phyloP scores from a whole-genome alignment of 139 green algal genomes.

The Chlorella sp. region DNA sequence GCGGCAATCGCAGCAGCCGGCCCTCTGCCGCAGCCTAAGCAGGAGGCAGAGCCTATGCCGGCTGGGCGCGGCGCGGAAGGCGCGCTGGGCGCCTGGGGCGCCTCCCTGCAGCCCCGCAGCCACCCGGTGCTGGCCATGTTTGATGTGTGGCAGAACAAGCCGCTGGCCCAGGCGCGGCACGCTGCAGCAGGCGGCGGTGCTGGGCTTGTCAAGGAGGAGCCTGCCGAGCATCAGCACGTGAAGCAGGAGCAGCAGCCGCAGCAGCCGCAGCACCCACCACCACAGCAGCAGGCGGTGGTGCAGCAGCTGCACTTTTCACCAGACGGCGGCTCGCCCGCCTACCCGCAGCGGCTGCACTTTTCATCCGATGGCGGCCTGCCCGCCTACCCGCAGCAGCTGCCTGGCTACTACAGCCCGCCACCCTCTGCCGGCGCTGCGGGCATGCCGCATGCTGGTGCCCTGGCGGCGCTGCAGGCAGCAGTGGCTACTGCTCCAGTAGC shows the following conservation, averaged over 20 bases:
- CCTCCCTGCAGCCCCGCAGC: not conserved
- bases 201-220: not conserved
- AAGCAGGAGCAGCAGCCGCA: conserved; percentile 18
- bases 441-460: not conserved
- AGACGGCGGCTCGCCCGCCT: too few species aligned
- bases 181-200: not conserved
- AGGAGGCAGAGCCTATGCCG: not conserved
- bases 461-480: not conserved
- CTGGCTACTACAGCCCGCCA: not conserved
- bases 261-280: not conserved
- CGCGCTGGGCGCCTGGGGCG: not conserved
- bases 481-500: not conserved
- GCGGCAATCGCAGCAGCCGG: conserved; percentile 26
- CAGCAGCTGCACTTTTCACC: not conserved
- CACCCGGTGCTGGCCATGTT: not conserved
- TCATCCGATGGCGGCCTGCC: not conserved
- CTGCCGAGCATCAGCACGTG: not conserved
- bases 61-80: conserved; percentile 8
- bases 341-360: too few species aligned
- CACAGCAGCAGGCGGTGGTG: not conserved
- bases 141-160: conserved; percentile 23
- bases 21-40: not conserved
- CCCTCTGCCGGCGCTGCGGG: too few species aligned
- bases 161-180: conserved; percentile 18
- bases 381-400: too few species aligned